Percentiles rank a stretch among this genome's conserved stretches.
These are phyloP conservation scores for Bassia scoparia DNA, from an alignment of 148 eudicot species.

Conservation along the genomic window DNA sequence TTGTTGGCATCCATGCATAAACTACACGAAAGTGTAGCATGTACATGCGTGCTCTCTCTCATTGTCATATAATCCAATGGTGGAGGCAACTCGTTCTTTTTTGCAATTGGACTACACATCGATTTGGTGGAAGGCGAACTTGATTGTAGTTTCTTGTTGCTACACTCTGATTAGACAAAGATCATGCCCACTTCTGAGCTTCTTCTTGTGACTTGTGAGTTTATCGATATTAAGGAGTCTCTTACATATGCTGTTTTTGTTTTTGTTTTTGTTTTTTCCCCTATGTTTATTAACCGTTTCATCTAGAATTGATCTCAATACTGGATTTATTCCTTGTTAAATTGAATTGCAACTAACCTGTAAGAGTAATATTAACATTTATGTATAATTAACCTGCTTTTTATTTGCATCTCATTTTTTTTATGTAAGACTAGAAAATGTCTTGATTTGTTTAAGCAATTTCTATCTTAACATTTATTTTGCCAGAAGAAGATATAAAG, in stretches of 20 bases:
- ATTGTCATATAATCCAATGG: conserved; percentile 40
- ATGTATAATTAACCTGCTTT: no score
- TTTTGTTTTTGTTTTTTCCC: neutral
- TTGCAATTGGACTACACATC: neutral
- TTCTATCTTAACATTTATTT: no score
- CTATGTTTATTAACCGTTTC: neutral
- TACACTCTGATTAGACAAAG: neutral
- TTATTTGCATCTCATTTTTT: neutral
- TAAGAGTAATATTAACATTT: no score
- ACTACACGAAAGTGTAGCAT: conserved; percentile 15
- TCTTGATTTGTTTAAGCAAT: no score
- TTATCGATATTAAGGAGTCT: neutral
- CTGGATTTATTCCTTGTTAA: neutral
- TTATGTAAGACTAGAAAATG: no score
- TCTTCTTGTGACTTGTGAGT: conserved; percentile 1
- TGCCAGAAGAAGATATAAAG: no score
- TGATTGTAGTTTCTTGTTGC: neutral
- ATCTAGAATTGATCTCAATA: neutral
- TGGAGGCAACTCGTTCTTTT: conserved; percentile 9
- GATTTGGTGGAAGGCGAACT: neutral
- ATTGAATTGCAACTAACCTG: no score
- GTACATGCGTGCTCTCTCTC: conserved; percentile 50
- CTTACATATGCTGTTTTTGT: neutral
- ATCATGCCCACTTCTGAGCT: neutral
- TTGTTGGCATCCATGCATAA: conserved; percentile 13